phyloP scores from a whole-genome alignment of 306 rosid species.

The Pyrus communis region DNA sequence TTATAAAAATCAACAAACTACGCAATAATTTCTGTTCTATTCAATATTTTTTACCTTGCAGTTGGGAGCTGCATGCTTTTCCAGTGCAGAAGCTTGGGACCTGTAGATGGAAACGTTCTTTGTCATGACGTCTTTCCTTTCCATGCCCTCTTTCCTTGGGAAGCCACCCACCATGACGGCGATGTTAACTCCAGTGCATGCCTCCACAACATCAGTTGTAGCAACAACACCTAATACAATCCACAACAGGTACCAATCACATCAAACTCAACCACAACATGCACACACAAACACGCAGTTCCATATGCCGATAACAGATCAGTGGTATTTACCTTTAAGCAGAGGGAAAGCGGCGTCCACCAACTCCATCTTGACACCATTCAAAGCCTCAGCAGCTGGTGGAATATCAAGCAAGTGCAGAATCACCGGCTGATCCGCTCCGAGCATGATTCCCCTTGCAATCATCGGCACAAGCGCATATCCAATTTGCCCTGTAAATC shows the following conservation, averaged over 20 bases:
- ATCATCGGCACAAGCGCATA: constrained; percentile 98
- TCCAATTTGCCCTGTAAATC: constrained; percentile 86
- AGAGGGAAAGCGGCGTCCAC: constrained; percentile 93
- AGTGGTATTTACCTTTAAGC: constrained; percentile 47
- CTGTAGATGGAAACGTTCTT: constrained; percentile 89
- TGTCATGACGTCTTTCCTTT: constrained; percentile 93
- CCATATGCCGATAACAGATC: neutral
- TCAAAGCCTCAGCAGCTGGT: constrained; percentile 88
- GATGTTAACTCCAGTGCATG: constrained; percentile 81
- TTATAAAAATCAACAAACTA: neutral
- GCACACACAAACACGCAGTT: neutral
- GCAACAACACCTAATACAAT: constrained; percentile 84
- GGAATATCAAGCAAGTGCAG: constrained; percentile 90
- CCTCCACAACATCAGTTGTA: constrained; percentile 94
- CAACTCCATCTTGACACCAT: constrained; percentile 91
- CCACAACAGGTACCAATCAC: constrained; percentile 8
- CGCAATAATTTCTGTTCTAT: neutral
- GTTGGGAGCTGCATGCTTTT: constrained; percentile 86
- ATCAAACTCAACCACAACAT: neutral
- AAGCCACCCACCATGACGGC: constrained; percentile 99
- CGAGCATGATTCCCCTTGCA: constrained; percentile 94
- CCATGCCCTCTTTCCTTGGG: constrained; percentile 99
- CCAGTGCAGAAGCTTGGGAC: constrained; percentile 96
- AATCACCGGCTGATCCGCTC: constrained; percentile 89
- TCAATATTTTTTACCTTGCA: constrained; percentile 53